Base-by-base conservation (phyloP, 2,329 filamentous ascomycete genomes). In the Diaporthe sp. region DNA sequence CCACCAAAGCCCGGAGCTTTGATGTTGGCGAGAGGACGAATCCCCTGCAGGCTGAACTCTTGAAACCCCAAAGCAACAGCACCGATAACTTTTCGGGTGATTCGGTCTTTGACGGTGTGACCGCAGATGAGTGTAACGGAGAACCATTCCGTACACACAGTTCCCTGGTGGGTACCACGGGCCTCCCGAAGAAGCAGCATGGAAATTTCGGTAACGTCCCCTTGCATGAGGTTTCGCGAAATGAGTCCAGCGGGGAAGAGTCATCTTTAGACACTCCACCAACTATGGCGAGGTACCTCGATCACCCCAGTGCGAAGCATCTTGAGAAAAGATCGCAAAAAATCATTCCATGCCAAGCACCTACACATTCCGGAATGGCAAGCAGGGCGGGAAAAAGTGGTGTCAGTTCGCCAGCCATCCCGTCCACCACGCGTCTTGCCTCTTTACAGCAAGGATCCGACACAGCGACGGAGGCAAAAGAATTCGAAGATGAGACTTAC, bases 41-140 rank as follows among this genome's bases (percentile, higher is more conserved):
- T 19, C 3, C 9, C 8, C 31, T 19, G 2, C 71, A 62, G 12
- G 22, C 37, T 8, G 57, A 42, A 31, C 25, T 73, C 10, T 12
- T 19, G 8, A 65, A 57, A 55, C 13, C 25, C 13, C n/a, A 57
- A 55, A 73, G 71, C n/a, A 55, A 53, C 58, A 73, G 58, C 9
- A 73, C 71, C 37, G 58, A 73, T 22, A 42, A 57, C 34, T 65
- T 55, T 46, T 65, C 71, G 9, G 71, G 37, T 13, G 49, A 44
- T 12, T 57, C 71, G 13, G n/a, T 73, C 17, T 34, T 65, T 51
- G 71, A 73, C 13, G 34, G 49, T 17, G 2, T 67, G n/a, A 3
- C 15, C 22, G 28, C 8, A 28, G 34, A 55, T 34, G 71, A 57
- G 12, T n/a, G 12, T 53, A 8, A 37, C 25, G 13, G 22, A 42